Base-by-base conservation (phyloP, 192 early-diverging fungal species). In the Coemansia asiatica region DNA sequence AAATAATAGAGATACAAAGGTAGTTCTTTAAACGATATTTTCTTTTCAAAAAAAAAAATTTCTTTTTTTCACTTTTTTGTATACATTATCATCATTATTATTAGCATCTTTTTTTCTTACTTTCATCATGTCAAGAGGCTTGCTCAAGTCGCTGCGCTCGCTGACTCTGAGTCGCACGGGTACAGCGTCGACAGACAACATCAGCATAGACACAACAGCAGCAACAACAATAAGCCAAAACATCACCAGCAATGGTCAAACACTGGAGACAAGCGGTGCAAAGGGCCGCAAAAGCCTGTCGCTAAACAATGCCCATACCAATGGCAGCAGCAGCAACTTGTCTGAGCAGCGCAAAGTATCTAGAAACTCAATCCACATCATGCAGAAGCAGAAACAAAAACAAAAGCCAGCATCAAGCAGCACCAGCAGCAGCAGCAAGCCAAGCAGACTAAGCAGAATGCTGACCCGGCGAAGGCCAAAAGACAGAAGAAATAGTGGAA, bases 331-430 rank as follows among this genome's bases (percentile, higher is more conserved):
- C 15, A 23, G 6, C 23, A 28, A 48, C 16, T 38, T 28, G 15
- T 13, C 16, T n/a, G 13, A 55, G 38, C 54, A 49, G 8, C 47
- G 56, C 18, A 64, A 44, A 47, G 44, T 51, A 28, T 21, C 56
- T 28, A 27, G 70, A 15, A 76, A 57, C 60, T 76, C 74, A 7
- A 62, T 76, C 60, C 68, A 76, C 54, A 49, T 69, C 6, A 79
- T 79, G 69, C 70, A 72, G 25, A 28, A 58, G 29, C 53, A 55
- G 7, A 29, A 22, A 12, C 53, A 36, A 21, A 57, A 28, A 9
- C 28, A 33, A 6, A 31, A 13, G 51, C 8, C 19, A n/a, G 2
- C 25, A n/a, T n/a, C n/a, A 5, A 21, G 21, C 50, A 53, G 18
- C 50, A 53, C 21, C 50, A 53, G 22, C 16, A 53, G 50, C 50